Conservation (phyloP, 2,329 filamentous ascomycete genomes). For the Cercospora sp. region DNA sequence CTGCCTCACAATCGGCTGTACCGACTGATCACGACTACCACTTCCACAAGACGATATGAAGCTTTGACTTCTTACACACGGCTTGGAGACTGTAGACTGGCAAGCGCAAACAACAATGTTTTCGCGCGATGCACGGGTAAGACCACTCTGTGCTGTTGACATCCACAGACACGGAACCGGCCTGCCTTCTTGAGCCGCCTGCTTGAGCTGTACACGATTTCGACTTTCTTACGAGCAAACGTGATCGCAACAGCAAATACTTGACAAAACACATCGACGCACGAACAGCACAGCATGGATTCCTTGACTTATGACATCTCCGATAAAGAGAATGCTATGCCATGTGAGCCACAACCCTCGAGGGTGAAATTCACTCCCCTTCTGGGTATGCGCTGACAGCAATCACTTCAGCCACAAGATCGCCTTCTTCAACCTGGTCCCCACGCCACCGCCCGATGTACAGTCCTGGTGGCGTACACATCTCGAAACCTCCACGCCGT, state of each 20-base stretch:
- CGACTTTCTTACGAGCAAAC: not conserved
- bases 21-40: not conserved
- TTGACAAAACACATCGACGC: not conserved
- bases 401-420: not conserved
- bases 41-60: not conserved
- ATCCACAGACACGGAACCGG: not conserved
- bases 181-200: not conserved
- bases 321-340: not conserved
- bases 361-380: not conserved
- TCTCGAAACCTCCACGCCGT: conserved; percentile 3
- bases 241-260: not conserved
- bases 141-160: not conserved
- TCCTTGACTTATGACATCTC: not conserved
- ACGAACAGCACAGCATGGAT: not conserved
- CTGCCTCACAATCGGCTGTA: not conserved
- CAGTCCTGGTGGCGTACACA: conserved; percentile 5
- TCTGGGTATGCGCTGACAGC: not conserved
- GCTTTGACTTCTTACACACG: not conserved
- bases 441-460: not conserved
- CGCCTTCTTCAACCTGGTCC: not conserved
- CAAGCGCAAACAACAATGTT: not conserved
- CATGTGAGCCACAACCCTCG: not conserved
- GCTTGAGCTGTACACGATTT: not conserved
- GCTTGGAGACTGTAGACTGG: not conserved
- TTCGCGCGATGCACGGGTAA: not conserved